phyloP scores from a whole-genome alignment of 306 rosid species.

The Luffa acutangula region DNA sequence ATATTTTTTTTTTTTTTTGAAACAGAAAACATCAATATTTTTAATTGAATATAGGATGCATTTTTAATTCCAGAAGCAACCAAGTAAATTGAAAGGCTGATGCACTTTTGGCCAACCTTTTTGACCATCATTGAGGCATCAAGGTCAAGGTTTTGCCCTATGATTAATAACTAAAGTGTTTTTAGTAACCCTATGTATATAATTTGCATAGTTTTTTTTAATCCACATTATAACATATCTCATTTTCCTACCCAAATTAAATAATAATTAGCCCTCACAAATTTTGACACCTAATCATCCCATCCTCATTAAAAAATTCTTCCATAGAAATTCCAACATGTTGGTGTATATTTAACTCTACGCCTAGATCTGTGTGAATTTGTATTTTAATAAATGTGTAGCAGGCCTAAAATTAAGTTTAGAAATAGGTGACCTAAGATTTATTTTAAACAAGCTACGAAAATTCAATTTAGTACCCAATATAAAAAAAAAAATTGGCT shows the following conservation, averaged over 20 bases:
- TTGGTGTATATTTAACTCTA: neutral
- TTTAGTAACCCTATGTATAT: neutral
- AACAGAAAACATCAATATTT: too few species aligned
- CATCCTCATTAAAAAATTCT: neutral
- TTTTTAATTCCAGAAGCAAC: neutral
- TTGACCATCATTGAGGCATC: constrained; percentile 5
- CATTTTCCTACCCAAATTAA: neutral
- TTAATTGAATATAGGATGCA: neutral
- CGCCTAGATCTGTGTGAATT: neutral
- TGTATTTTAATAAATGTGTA: neutral
- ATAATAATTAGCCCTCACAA: neutral
- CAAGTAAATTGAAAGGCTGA: neutral
- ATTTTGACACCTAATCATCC: neutral
- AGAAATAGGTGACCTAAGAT: neutral
- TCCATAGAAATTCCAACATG: neutral
- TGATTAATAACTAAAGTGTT: neutral
- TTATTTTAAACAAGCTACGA: neutral
- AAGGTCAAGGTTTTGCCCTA: constrained; percentile 1
- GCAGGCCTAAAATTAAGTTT: neutral
- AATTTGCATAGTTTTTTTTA: neutral
- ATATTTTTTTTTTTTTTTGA: too few species aligned
- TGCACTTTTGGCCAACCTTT: neutral
- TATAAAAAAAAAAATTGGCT: neutral
- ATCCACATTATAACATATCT: neutral
- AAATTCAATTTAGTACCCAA: too few species aligned